These are phyloP conservation scores for Massospora cicadina DNA, from an alignment of 371 early-diverging fungal species.

Conservation along the genomic window DNA sequence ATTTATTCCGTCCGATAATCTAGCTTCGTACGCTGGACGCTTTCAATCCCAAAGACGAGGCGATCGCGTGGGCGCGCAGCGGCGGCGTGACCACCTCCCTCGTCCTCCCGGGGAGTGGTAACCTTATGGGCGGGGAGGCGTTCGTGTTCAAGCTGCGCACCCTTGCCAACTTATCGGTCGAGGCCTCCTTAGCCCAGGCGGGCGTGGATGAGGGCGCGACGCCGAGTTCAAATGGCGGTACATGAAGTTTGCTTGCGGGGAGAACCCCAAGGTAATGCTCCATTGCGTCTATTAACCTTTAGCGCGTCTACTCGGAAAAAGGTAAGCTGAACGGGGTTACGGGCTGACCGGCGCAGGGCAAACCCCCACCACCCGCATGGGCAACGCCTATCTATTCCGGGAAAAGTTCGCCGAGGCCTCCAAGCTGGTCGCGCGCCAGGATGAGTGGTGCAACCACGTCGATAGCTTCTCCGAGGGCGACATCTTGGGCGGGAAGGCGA, in stretches of 20 bases:
- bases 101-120: constrained; percentile 59
- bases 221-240: constrained; percentile 41
- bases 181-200: constrained; percentile 44
- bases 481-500: constrained; percentile 15
- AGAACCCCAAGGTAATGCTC: constrained; percentile 41
- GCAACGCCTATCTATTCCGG: constrained; percentile 50
- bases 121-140: constrained; percentile 68
- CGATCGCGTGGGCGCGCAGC: constrained; percentile 41
- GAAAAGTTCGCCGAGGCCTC: constrained; percentile 36
- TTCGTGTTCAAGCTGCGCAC: constrained; percentile 43
- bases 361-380: constrained; percentile 40
- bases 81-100: constrained; percentile 67
- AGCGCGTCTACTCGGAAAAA: constrained; percentile 16
- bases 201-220: constrained; percentile 23
- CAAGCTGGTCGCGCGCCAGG: constrained; percentile 29
- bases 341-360: neutral
- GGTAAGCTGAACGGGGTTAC: constrained; percentile 1
- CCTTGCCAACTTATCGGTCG: constrained; percentile 30
- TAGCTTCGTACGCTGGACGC: constrained; percentile 34
- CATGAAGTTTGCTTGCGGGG: constrained; percentile 80
- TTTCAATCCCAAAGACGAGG: constrained; percentile 40
- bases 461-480: constrained; percentile 20
- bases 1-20: neutral
- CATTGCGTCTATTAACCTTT: neutral
- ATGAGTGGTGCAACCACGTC: constrained; percentile 48